Evolutionary conservation across 805 yeast genomes (phyloP), one percentile per base, ranked within the genome.

Genomic region (Wickerhamiella galacta): DNA sequence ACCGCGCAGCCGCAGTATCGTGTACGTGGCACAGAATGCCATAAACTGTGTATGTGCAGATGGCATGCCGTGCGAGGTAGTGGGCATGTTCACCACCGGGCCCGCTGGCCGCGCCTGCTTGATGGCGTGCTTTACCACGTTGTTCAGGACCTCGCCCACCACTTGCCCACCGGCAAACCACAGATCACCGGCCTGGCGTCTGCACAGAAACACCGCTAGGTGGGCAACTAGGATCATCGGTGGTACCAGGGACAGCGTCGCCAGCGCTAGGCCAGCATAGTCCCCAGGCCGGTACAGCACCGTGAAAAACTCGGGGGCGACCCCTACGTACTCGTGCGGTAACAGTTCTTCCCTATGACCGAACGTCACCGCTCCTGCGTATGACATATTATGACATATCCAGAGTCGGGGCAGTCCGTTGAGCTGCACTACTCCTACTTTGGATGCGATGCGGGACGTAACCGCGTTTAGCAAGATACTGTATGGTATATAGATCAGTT

Each of bases 401-500:
- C n/a, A n/a, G n/a, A n/a, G n/a, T n/a, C n/a, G n/a, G n/a, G n/a
- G n/a, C n/a, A n/a, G n/a, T n/a, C n/a, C n/a, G n/a, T n/a, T n/a
- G n/a, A n/a, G n/a, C n/a, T n/a, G n/a, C n/a, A n/a, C n/a, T n/a
- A n/a, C n/a, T n/a, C n/a, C n/a, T n/a, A n/a, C n/a, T n/a, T n/a
- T n/a, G n/a, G n/a, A n/a, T n/a, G n/a, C n/a, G n/a, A n/a, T n/a
- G n/a, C n/a, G n/a, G n/a, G n/a, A n/a, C n/a, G n/a, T n/a, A n/a
- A n/a, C n/a, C n/a, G 99, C 95, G 4, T 73, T 90, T 42, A 90
- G 98, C 55, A 98, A 90, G 61, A 72, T 98, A 51, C 65, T 90
- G 42, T 90, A 90, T 59, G 99, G 99, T 55, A 90, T 90, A 46
- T 96, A 90, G 59, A 98, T 98, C 49, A 75, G 99, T 53, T 92